These are phyloP conservation scores for Trifolium pratense DNA, from an alignment of 306 rosid species.

Conservation along the genomic window DNA sequence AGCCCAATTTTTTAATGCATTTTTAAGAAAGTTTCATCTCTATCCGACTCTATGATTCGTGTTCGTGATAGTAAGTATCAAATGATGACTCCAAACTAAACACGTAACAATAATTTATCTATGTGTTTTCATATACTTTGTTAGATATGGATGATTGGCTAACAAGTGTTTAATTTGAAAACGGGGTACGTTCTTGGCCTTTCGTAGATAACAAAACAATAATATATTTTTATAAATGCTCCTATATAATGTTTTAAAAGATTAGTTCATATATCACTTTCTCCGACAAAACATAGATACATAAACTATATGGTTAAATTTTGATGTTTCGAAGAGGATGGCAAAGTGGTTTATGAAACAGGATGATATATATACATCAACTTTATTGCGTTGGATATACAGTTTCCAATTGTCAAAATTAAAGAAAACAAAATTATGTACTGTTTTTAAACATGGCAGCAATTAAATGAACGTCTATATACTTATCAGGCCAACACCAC, in stretches of 20 bases:
- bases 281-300: slow-evolving; percentile 32
- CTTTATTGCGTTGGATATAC: slow-evolving; percentile 37
- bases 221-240: background rate
- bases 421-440: background rate
- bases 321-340: slow-evolving; percentile 10
- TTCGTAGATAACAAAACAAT: slow-evolving; percentile 30
- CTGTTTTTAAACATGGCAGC: slow-evolving; percentile 29
- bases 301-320: background rate
- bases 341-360: slow-evolving; percentile 19
- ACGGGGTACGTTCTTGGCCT: slow-evolving; percentile 4
- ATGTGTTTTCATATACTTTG: background rate
- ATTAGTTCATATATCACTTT: slow-evolving; percentile 40
- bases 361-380: slow-evolving; percentile 9
- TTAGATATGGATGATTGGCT: slow-evolving; percentile 11
- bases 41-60: background rate
- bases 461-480: background rate
- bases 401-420: slow-evolving; percentile 2
- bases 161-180: slow-evolving; percentile 19
- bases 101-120: slow-evolving; percentile 18
- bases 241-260: slow-evolving; percentile 30
- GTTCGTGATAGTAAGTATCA: background rate
- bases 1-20: no score
- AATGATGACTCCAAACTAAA: background rate
- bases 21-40: background rate
- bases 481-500: slow-evolving; percentile 11